A percentile compares a stretch with the other conserved stretches of the same genome.
These are phyloP conservation scores for Jamesozyma jinghongensis DNA, from an alignment of 805 yeast species.

Conservation along the genomic window DNA sequence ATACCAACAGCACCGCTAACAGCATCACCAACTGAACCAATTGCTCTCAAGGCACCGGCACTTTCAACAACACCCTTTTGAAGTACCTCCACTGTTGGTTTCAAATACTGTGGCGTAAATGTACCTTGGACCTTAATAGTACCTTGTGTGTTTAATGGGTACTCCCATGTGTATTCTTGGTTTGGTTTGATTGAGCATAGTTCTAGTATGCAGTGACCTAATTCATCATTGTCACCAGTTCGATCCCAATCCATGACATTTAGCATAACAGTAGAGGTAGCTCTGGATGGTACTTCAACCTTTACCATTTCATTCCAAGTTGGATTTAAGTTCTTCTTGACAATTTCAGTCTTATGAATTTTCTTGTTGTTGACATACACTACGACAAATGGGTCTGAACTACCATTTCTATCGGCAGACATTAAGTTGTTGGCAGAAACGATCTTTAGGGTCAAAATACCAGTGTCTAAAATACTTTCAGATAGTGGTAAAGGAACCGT, in stretches of 20 bases:
- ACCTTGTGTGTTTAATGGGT: constrained; percentile 58
- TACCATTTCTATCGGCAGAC: constrained; percentile 64
- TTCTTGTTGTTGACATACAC: constrained; percentile 47
- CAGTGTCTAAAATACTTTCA: constrained; percentile 64
- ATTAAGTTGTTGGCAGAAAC: constrained; percentile 44
- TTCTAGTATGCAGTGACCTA: constrained; percentile 48
- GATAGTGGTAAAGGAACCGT: constrained; percentile 42
- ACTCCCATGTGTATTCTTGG: constrained; percentile 37
- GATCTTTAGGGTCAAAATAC: constrained; percentile 47
- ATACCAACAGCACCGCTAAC: constrained; percentile 32
- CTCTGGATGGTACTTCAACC: constrained; percentile 55
- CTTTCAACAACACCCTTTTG: constrained; percentile 30
- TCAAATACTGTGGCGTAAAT: constrained; percentile 56
- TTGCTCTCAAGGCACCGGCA: constrained; percentile 41
- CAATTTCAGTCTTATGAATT: constrained; percentile 48
- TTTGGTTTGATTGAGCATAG: constrained; percentile 40
- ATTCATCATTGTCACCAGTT: constrained; percentile 54
- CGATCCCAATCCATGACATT: constrained; percentile 71
- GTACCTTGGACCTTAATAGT: constrained; percentile 41
- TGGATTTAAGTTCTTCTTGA: constrained; percentile 63
- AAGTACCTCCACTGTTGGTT: constrained; percentile 47
- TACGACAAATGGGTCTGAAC: constrained; percentile 60
- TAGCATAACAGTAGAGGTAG: constrained; percentile 40
- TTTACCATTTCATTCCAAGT: constrained; percentile 62
- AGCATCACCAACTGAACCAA: constrained; percentile 32